phyloP scores from a whole-genome alignment of 2,329 filamentous ascomycete species.

The Cryoendolithus antarcticus region DNA sequence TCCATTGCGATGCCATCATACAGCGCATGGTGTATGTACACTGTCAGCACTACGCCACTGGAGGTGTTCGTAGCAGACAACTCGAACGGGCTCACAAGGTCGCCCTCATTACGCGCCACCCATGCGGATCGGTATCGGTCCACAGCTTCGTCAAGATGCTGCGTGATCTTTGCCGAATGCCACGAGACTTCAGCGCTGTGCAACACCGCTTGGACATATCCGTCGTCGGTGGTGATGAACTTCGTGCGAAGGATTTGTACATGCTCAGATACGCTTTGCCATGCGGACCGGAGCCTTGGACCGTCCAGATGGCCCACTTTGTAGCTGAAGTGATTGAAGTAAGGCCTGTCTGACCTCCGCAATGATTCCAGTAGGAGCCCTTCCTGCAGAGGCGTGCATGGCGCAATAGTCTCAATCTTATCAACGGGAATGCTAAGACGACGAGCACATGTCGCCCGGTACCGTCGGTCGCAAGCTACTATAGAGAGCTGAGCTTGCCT shows the following conservation, averaged over 20 bases:
- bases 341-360: slow-evolving; percentile 45
- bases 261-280: slow-evolving; percentile 39
- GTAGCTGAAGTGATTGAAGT: slow-evolving; percentile 67
- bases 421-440: slow-evolving; percentile 38
- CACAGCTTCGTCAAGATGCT: neutral
- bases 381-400: slow-evolving; percentile 76
- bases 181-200: slow-evolving; percentile 20
- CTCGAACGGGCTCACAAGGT: slow-evolving; percentile 26
- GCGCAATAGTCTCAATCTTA: slow-evolving; percentile 60
- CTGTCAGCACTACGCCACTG: neutral
- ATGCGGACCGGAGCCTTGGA: slow-evolving; percentile 42
- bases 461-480: slow-evolving; percentile 50
- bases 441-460: slow-evolving; percentile 41
- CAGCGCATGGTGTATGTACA: slow-evolving; percentile 72
- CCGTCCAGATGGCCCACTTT: slow-evolving; percentile 38
- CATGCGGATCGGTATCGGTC: slow-evolving; percentile 32
- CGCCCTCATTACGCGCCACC: slow-evolving; percentile 42
- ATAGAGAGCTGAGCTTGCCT: slow-evolving; percentile 42
- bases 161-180: neutral
- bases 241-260: slow-evolving; percentile 58
- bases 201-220: slow-evolving; percentile 61
- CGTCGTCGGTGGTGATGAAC: slow-evolving; percentile 62
- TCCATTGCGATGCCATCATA: slow-evolving; percentile 76
- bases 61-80: slow-evolving; percentile 30
- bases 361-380: slow-evolving; percentile 68